These are phyloP conservation scores for Globisporangium sylvaticum DNA, from an alignment of 352 stramenopile species.

Conservation along the genomic window DNA sequence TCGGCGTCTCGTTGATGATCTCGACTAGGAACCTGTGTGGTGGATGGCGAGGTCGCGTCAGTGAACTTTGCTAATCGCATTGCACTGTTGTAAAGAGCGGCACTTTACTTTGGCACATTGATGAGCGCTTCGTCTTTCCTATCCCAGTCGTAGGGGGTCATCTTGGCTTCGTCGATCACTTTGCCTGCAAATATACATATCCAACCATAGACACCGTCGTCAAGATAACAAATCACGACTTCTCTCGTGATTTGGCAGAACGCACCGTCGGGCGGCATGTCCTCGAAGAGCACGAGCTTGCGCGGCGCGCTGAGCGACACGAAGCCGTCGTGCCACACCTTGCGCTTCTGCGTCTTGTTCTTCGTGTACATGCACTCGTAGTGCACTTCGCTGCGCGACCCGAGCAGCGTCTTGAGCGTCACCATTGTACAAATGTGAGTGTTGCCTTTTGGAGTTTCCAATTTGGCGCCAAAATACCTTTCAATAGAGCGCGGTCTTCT, in stretches of 20 bases:
- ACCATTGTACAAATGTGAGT: no score
- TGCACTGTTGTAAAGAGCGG: not conserved
- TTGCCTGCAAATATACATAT: conserved; percentile 23
- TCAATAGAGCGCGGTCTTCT: not conserved
- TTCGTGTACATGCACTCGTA: conserved; percentile 87
- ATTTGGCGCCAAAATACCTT: not conserved
- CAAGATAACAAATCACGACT: not conserved
- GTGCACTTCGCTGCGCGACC: conserved; percentile 35
- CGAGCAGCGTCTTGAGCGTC: conserved; percentile 47
- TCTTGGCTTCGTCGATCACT: conserved; percentile 54
- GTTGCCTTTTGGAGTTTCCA: not conserved
- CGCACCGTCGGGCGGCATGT: conserved; percentile 35
- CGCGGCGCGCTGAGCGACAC: conserved; percentile 45
- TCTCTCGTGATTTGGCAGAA: not conserved
- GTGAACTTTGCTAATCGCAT: not conserved
- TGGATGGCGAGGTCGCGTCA: not conserved
- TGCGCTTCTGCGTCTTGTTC: conserved; percentile 86
- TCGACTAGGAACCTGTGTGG: conserved; percentile 61
- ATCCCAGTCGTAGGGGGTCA: conserved; percentile 50
- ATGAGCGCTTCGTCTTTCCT: conserved; percentile 61
- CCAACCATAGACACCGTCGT: not conserved
- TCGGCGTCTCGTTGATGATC: conserved; percentile 56
- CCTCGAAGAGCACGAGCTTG: conserved; percentile 59
- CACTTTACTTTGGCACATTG: conserved; percentile 45
- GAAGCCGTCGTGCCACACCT: conserved; percentile 81